Evolutionary conservation across 2,329 filamentous ascomycete genomes (phyloP).

Genomic region (Xylariaceae sp.): DNA sequence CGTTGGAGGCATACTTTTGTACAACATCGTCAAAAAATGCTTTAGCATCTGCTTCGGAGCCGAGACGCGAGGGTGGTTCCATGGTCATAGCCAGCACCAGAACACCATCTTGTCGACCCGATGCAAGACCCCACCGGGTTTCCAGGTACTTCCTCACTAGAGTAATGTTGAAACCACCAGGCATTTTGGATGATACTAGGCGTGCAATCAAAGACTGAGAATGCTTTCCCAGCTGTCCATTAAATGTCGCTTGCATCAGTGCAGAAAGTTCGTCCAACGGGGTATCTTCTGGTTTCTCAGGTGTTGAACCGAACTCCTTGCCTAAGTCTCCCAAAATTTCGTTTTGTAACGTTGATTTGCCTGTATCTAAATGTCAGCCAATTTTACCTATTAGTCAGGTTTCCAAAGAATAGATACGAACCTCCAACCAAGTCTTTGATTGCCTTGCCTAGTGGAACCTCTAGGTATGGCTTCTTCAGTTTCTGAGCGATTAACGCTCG

Average conservation of each 20-base stretch:
- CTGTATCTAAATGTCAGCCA: slow-evolving; percentile 51
- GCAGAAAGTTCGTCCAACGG: slow-evolving; percentile 94
- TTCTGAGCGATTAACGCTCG: slow-evolving; percentile 93
- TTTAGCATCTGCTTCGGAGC: slow-evolving; percentile 90
- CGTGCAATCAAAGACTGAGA: slow-evolving; percentile 91
- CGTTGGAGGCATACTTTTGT: slow-evolving; percentile 85
- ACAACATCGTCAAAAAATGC: slow-evolving; percentile 86
- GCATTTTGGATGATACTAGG: slow-evolving; percentile 98
- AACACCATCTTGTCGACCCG: slow-evolving; percentile 89
- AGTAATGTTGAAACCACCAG: slow-evolving; percentile 98
- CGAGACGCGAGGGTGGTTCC: slow-evolving; percentile 87
- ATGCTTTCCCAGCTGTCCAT: slow-evolving; percentile 96
- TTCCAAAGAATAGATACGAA: slow-evolving; percentile 53
- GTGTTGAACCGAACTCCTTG: slow-evolving; percentile 97
- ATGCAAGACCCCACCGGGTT: slow-evolving; percentile 85
- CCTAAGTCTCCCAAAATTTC: slow-evolving; percentile 97
- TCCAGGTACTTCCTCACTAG: slow-evolving; percentile 93
- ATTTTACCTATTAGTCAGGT: background rate
- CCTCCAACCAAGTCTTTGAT: slow-evolving; percentile 99
- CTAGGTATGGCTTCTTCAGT: slow-evolving; percentile 89
- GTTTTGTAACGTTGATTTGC: slow-evolving; percentile 98
- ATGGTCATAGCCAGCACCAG: slow-evolving; percentile 88
- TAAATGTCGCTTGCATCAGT: slow-evolving; percentile 97
- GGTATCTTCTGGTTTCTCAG: slow-evolving; percentile 97
- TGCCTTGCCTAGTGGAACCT: slow-evolving; percentile 92